Evolutionary conservation across 345 rosid genomes (phyloP), one percentile per base, ranked within the genome.

Genomic region (Euclidium syriacum): DNA sequence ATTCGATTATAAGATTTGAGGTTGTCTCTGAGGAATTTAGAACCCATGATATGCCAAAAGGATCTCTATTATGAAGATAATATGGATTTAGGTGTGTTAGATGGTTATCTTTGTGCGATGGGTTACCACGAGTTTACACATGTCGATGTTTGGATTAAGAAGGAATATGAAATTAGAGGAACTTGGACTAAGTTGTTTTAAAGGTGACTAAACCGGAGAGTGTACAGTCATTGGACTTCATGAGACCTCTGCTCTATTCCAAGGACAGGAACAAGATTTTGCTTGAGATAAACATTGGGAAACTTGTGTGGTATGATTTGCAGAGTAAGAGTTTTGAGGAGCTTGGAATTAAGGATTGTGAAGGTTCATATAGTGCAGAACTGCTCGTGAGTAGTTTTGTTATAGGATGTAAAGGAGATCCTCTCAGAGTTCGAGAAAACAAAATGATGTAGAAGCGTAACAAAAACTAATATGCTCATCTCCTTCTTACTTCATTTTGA

Each of bases 61-160:
- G 55, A 23, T 48, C 62, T 30, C 9, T n/a, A n/a, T n/a, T 66
- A 8, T 46, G 47, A 42, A 6, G 16, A 52, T 35, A 65, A 7
- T 19, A 42, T 75, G 29, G 77, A 73, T 34, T 35, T 84, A 17
- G 83, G 77, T 22, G 82, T 58, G 23, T 65, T 83, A 25, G 86
- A 77, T 5, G 85, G 78, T 0, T 39, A 67, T 14, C 61, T 83
- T 15, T 83, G 83, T 64, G 67, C 61, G 47, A 66, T 80, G 51
- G 67, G 74, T 36, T 66, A 73, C 68, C 41, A 57, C 17, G 64
- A 4, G n/a, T 38, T 67, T 12, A 67, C 27, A 17, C 39, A 25
- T 35, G 73, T 76, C 26, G 90, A 86, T 75, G 57, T 86, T n/a
- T 86, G 90, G 90, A 19, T 80, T 9, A 79, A 79, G 88, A 75